These are phyloP conservation scores for Mycena leptocephala DNA, from an alignment of 768 basidiomycete genomes.

Conservation along the genomic window DNA sequence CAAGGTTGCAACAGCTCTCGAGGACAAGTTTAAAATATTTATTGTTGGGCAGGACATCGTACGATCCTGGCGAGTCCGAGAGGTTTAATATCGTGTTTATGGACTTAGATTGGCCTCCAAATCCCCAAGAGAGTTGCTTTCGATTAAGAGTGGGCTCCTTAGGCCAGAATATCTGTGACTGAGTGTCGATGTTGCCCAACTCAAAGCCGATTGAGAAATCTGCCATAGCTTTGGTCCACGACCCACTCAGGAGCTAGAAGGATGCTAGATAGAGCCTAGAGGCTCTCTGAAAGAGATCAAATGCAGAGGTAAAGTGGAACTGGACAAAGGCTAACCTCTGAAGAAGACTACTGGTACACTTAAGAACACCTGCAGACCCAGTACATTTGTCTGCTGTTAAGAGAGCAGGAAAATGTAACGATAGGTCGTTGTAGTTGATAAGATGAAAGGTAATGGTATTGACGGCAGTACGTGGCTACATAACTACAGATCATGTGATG, in stretches of 20 bases:
- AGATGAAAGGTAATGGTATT: too few relatives aligned
- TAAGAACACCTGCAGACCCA: too few relatives aligned
- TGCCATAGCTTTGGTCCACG: neutral
- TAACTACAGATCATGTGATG: too few relatives aligned
- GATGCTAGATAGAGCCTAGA: neutral
- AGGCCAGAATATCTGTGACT: neutral
- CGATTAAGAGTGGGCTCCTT: neutral
- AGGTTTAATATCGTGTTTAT: neutral
- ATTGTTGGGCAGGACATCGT: neutral
- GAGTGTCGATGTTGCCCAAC: neutral
- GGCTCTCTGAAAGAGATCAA: neutral
- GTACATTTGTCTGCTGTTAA: too few relatives aligned
- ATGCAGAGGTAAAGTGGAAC: neutral
- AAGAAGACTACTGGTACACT: too few relatives aligned
- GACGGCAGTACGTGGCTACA: too few relatives aligned
- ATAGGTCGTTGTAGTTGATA: too few relatives aligned
- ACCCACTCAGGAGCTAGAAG: neutral
- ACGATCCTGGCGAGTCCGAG: neutral
- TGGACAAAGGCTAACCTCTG: too few relatives aligned
- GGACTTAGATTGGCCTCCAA: neutral
- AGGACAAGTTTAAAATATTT: conserved; percentile 5
- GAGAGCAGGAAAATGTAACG: too few relatives aligned
- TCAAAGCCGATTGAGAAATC: neutral
- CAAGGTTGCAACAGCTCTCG: neutral
- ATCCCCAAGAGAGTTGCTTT: neutral